phyloP scores from a whole-genome alignment of 2,329 filamentous ascomycete genomes.

The Paecilomyces variotii region DNA sequence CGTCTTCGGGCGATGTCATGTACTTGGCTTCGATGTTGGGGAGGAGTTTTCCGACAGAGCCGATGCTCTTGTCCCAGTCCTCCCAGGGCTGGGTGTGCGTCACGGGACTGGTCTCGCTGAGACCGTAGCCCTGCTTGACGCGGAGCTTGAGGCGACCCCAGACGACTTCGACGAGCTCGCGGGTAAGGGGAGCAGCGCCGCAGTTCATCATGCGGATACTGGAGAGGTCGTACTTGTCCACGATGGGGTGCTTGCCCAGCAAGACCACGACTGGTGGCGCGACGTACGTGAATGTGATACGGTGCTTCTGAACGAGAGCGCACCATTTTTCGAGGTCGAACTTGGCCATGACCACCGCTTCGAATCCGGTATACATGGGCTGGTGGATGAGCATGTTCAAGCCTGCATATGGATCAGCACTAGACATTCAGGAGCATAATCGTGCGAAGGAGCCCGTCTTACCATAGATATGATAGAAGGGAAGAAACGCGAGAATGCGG shows the following conservation, averaged over 20 bases:
- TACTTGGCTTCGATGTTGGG: conserved; percentile 77
- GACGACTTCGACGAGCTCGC: conserved; percentile 68
- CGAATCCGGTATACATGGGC: conserved; percentile 56
- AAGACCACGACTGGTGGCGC: conserved; percentile 77
- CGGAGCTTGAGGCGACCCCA: conserved; percentile 66
- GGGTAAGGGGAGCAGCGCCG: conserved; percentile 76
- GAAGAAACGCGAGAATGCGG: conserved; percentile 67
- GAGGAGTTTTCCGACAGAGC: conserved; percentile 67
- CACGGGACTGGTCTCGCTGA: conserved; percentile 77
- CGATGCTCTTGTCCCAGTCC: conserved; percentile 68
- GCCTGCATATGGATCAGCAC: conserved; percentile 35
- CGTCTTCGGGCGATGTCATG: conserved; percentile 53
- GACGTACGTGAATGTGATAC: conserved; percentile 70
- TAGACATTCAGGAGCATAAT: neutral
- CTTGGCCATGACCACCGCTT: conserved; percentile 63
- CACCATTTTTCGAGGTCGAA: conserved; percentile 81
- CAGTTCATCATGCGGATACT: conserved; percentile 77
- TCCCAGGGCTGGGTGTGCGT: conserved; percentile 66
- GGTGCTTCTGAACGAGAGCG: conserved; percentile 63
- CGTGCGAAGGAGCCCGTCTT: conserved; percentile 18
- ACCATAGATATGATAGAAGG: conserved; percentile 90
- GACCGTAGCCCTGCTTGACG: conserved; percentile 87
- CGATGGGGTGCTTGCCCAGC: conserved; percentile 68
- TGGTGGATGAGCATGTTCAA: conserved; percentile 66
- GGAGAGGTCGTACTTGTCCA: conserved; percentile 73